A percentile compares a stretch with the other conserved stretches of the same genome.
phyloP scores from a whole-genome alignment of 2,329 filamentous ascomycete genomes.

The Akanthomyces dipterigenus region DNA sequence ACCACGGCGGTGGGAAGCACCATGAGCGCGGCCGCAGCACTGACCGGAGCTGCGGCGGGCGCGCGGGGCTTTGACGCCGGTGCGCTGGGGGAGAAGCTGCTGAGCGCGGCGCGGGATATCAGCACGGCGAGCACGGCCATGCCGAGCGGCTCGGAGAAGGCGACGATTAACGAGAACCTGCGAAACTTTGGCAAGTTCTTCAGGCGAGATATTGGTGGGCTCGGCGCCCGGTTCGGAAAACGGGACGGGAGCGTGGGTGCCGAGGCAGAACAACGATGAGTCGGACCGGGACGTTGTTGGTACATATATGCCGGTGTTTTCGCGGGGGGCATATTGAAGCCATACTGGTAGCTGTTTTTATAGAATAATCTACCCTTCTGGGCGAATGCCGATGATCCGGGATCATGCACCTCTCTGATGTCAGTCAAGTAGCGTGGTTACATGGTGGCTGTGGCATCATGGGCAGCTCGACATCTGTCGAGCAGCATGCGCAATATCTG shows the following conservation, averaged over 20 bases:
- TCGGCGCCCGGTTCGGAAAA: constrained; percentile 68
- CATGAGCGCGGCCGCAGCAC: constrained; percentile 38
- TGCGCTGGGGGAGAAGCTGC: constrained; percentile 76
- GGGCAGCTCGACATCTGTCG: background rate
- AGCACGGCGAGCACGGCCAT: constrained; percentile 41
- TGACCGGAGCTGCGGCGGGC: constrained; percentile 25
- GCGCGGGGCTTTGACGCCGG: constrained; percentile 67
- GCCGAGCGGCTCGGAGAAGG: constrained; percentile 46
- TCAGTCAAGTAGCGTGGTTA: background rate
- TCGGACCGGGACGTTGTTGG: background rate
- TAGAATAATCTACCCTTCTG: background rate
- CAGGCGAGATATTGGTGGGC: constrained; percentile 72
- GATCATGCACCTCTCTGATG: background rate
- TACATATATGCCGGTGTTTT: background rate
- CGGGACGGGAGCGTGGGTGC: constrained; percentile 37
- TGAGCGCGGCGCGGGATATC: constrained; percentile 83
- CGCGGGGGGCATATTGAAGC: background rate
- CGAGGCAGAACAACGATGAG: constrained; percentile 21
- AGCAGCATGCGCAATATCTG: background rate
- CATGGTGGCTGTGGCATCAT: background rate
- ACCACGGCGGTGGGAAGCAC: constrained; percentile 28
- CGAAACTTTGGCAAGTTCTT: constrained; percentile 98
- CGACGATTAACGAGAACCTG: constrained; percentile 84
- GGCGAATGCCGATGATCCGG: background rate
- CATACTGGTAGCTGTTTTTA: background rate